Percentiles rank a stretch among this genome's conserved stretches.
phyloP scores from a whole-genome alignment of 305 asterid genomes.

The Lippia alba region DNA sequence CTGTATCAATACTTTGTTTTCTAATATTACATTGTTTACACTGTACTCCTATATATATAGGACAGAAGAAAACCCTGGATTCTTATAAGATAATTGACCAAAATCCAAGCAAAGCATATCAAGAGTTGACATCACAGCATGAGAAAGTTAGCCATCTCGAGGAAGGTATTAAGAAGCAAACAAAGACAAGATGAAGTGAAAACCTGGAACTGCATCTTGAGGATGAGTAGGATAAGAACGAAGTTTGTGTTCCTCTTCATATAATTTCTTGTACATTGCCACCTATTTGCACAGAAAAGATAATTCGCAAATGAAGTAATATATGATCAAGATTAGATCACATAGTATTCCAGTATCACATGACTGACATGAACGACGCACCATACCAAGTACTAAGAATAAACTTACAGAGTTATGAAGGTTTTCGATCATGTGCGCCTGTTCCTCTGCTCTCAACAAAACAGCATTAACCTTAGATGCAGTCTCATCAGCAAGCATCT shows the following conservation, averaged over 20 bases:
- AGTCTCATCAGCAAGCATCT: conserved; percentile 63
- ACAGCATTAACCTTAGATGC: conserved; percentile 72
- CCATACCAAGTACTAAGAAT: conserved; percentile 29
- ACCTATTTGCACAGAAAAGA: conserved; percentile 51
- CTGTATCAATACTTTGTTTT: too few relatives aligned
- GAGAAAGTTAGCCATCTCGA: conserved; percentile 22
- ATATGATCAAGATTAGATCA: not conserved
- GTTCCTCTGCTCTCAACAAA: conserved; percentile 84
- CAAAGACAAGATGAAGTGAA: conserved; percentile 16
- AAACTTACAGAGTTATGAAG: conserved; percentile 85
- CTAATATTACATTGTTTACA: too few relatives aligned
- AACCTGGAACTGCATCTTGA: conserved; percentile 64
- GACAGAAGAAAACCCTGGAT: too few relatives aligned
- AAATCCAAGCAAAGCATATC: conserved; percentile 10
- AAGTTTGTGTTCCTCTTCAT: conserved; percentile 78
- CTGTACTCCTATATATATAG: too few relatives aligned
- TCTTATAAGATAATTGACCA: not conserved
- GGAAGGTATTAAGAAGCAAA: conserved; percentile 6
- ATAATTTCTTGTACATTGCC: conserved; percentile 88
- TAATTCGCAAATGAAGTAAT: not conserved
- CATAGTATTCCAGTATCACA: not conserved
- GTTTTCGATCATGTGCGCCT: conserved; percentile 85
- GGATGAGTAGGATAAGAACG: conserved; percentile 48
- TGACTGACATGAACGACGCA: conserved; percentile 12
- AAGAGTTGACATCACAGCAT: conserved; percentile 3